Evolutionary conservation across 129 eudicot genomes (phyloP), one percentile per base, ranked within the genome.

Genomic region (Ambrosia trifida): DNA sequence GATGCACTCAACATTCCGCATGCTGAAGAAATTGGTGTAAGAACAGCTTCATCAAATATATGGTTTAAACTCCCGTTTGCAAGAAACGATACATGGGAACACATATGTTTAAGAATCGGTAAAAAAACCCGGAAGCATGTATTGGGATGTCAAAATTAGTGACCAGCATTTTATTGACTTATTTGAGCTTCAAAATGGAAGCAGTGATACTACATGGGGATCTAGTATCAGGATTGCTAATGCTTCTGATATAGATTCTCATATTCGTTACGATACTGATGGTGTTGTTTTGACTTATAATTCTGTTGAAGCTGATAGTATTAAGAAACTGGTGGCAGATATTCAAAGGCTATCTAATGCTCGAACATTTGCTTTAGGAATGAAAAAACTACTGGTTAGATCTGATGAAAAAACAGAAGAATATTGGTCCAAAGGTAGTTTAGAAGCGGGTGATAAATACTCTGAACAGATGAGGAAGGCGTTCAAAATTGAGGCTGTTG

Each of bases 161-260:
- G 99, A 95, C 72, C 90, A 89, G 38, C 99, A 95, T 72, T 95
- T 87, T 59, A 75, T 85, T 71, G 99, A 95, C 72, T 80, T 95
- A 84, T 95, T 87, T 85, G 99, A 95, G 80, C 97, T 95, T 83
- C 96, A 90, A 64, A 95, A 90, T 73, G 99, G 97, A 28, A 79
- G 85, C 79, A 76, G 54, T 77, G 72, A 11, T 62, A 88, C 94
- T 18, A 80, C 91, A 46, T 95, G 99, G 99, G 99, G 94, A 58
- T 79, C 81, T 57, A 90, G 87, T 43, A 89, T 94, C 61, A 86
- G 95, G 74, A 88, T 95, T 74, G 99, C 97, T 17, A 95, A 85
- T 71, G 76, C 96, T 58, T 87, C 99, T 33, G 99, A 95, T 78
- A 72, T 81, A 31, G 99, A 95, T 77, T 90, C 99, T 28, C 99